Base-by-base conservation (phyloP, 1,284 basidiomycete genomes). In the Papiliotrema flavescens region DNA sequence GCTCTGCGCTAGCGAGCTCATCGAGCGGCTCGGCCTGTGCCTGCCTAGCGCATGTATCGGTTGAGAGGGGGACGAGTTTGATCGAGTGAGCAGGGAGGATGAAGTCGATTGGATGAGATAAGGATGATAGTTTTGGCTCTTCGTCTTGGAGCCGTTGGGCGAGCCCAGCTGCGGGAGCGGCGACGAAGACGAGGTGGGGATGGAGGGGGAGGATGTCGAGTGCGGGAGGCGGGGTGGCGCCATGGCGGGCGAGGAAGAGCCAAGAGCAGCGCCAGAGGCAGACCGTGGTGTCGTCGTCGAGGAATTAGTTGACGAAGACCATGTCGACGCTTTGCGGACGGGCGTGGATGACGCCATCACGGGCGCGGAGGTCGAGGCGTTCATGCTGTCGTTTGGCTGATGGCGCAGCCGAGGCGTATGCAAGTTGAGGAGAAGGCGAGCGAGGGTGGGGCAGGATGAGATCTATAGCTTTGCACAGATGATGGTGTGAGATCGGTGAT, bases 41-140 rank as follows among this genome's bases (percentile, higher is more conserved):
- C 56, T 32, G 7, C 48, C 46, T 11, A 61, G 40, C 7, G 56
- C 48, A 17, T 53, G 34, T 17, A 60, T 22, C 1, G 66, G 66
- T 48, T 65, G 66, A 28, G 61, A 51, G 32, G 68, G 68, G 1
- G 60, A 63, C 13, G 65, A 66, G 34, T 70, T 70, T 9, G 68
- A 64, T 22, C 66, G 56, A 26, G 66, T 67, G 23, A 70, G 59
- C 11, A 67, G 49, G 8, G 66, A 63, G 2, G 68, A 70, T 1
- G 61, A 55, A 7, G 68, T 64, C 1, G 61, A 56, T 34, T 67
- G 66, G 36, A 70, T 70, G 13, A 61, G 39, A 46, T 70, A 70
- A 2, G 68, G 68, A 49, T 70, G 68, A 45, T 62, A 70, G 42
- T 66, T 63, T 24, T 62, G 56, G 22, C 55, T 44, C 14, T 34